Evolutionary conservation across 345 rosid species (phyloP).

Genomic region (Schrenkiella parvula): DNA sequence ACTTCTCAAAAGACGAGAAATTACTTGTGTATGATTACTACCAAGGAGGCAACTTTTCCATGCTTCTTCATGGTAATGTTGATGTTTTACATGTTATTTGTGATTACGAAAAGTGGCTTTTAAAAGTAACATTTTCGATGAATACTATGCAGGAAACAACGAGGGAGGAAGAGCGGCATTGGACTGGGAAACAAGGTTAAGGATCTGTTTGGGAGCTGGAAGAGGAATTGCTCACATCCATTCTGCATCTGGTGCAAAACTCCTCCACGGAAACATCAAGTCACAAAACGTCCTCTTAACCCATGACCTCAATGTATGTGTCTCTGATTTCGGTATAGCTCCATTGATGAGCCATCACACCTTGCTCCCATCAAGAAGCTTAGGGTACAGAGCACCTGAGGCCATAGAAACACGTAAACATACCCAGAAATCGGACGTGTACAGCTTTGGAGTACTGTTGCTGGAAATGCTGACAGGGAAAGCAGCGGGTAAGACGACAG

Average conservation of each 20-base stretch:
- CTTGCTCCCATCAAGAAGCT: conserved; percentile 50
- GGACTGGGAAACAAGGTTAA: conserved; percentile 77
- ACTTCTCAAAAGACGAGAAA: conserved; percentile 93
- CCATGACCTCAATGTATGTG: conserved; percentile 49
- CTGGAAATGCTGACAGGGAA: conserved; percentile 89
- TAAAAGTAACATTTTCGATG: not conserved
- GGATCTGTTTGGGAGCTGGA: conserved; percentile 64
- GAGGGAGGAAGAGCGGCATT: conserved; percentile 45
- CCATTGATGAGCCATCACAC: conserved; percentile 54
- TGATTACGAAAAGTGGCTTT: not conserved
- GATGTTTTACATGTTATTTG: conserved; percentile 6
- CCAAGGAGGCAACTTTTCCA: conserved; percentile 61
- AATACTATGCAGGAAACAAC: conserved; percentile 42
- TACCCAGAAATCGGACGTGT: conserved; percentile 64
- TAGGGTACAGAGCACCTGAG: conserved; percentile 83
- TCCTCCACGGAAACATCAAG: conserved; percentile 73
- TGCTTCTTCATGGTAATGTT: conserved; percentile 65
- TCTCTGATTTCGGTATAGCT: conserved; percentile 72
- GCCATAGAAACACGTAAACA: conserved; percentile 52
- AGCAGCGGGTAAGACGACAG: conserved; percentile 45
- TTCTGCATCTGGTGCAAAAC: conserved; percentile 54
- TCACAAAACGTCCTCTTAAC: conserved; percentile 71
- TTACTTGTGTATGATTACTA: conserved; percentile 76
- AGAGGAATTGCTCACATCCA: conserved; percentile 74
- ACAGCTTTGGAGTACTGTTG: conserved; percentile 83